Evolutionary conservation across 495 filamentous ascomycete species (phyloP).

Genomic region (Penicillium lagena): DNA sequence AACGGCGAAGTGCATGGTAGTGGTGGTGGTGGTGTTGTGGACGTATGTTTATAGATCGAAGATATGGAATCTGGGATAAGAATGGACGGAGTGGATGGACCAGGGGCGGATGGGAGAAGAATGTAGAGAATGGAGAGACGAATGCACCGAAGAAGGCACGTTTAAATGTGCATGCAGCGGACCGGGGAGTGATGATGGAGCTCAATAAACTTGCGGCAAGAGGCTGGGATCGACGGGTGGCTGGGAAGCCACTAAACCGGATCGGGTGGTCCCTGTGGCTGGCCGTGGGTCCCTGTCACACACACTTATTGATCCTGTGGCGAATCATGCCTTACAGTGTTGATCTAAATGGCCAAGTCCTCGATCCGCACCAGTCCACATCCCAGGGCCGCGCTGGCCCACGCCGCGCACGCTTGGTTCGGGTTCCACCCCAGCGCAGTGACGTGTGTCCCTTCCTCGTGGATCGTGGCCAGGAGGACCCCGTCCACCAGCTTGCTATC

Average conservation of each 20-base stretch:
- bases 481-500: too few species aligned
- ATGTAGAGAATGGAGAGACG: background rate
- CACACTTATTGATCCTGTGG: slow-evolving; percentile 7
- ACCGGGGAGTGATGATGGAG: background rate
- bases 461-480: slow-evolving; percentile 37
- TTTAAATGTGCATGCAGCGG: background rate
- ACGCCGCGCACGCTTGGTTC: slow-evolving; percentile 54
- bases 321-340: slow-evolving; percentile 7
- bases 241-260: slow-evolving; percentile 6
- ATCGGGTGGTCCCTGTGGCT: too few species aligned
- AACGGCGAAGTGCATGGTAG: slow-evolving; percentile 27
- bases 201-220: slow-evolving; percentile 7
- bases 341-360: slow-evolving; percentile 48
- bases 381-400: slow-evolving; percentile 57
- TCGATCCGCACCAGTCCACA: slow-evolving; percentile 63
- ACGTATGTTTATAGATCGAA: background rate
- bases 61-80: background rate
- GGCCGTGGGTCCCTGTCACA: background rate
- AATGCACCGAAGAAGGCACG: background rate
- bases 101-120: too few species aligned
- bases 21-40: background rate
- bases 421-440: slow-evolving; percentile 60
- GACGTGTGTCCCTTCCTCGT: slow-evolving; percentile 52
- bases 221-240: slow-evolving; percentile 25
- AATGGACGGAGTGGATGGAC: background rate